Base-by-base conservation (phyloP, 345 rosid species). In the Mercurialis annua region DNA sequence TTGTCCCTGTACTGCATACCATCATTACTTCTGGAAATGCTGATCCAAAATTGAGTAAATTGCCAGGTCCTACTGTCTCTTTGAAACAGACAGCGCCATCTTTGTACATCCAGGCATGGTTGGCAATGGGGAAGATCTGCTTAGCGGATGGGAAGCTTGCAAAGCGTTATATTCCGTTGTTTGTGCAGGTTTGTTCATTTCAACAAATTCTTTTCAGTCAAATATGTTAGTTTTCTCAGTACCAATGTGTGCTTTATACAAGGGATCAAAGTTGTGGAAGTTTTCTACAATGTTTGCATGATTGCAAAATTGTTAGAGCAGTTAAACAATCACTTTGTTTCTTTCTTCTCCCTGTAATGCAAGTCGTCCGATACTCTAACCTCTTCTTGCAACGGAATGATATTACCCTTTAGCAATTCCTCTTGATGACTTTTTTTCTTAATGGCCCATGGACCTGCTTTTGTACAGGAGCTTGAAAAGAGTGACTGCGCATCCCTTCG, bases 111-210 rank as follows among this genome's bases (percentile, higher is more conserved):
- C 97, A 86, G 76, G 88, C 92, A 42, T 90, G 98, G 98, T 71
- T 90, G 76, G 81, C 95, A 38, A 83, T 93, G 97, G 97, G 94
- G 70, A 93, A 93, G 80, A 78, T 90, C 59, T 93, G 97, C 83
- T 83, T 90, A 48, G 92, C 90, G 5, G 97, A 83, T 59, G 96
- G 82, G 71, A 89, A 89, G 73, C 92, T 89, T 72, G 98, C 95
- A 20, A 93, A 93, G 79, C 72, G 85, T 43, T 87, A 90, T 62
- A 89, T 90, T 77, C 97, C 92, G 59, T 78, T 90, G 72, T 93
- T 93, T 82, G 90, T 92, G 69, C 92, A 93, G 97, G 98, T 89
- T 67, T 42, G 70, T 47, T 63, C 48, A 26, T 62, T 64, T 29
- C 27, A 61, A 65, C 34, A 44, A 64, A 54, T 48, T 23, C 58